These are phyloP conservation scores for Trebouxia sp. DNA, from an alignment of 139 green algal species.

Conservation along the genomic window DNA sequence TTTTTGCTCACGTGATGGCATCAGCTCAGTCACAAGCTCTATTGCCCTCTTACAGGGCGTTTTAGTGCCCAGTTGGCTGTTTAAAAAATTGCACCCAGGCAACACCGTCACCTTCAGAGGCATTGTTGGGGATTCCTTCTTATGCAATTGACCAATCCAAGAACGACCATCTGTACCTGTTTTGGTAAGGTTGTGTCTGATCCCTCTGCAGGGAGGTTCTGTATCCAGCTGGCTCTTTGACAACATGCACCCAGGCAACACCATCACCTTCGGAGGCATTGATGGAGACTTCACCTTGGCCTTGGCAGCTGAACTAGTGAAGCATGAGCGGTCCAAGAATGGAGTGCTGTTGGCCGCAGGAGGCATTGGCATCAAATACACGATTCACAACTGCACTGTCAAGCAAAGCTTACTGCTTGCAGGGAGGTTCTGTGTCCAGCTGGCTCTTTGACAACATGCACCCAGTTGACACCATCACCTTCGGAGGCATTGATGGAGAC, in stretches of 20 bases:
- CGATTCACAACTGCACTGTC: too few species aligned
- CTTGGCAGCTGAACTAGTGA: too few species aligned
- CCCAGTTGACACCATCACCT: not conserved
- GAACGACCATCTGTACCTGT: too few species aligned
- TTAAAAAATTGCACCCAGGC: not conserved
- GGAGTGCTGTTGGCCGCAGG: too few species aligned
- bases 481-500: conserved; percentile 12
- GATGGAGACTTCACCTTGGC: conserved; percentile 22
- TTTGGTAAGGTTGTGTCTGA: not conserved
- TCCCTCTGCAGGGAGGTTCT: not conserved
- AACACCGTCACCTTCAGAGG: conserved; percentile 5
- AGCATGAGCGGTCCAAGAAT: too few species aligned
- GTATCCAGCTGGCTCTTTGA: conserved; percentile 17
- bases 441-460: conserved; percentile 25
- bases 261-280: conserved; percentile 5
- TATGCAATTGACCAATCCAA: too few species aligned
- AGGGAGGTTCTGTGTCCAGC: not conserved
- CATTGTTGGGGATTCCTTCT: conserved; percentile 8
- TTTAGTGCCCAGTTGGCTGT: conserved; percentile 2
- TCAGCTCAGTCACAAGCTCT: too few species aligned
- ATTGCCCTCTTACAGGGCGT: not conserved
- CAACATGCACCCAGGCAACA: not conserved
- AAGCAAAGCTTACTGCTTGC: too few species aligned
- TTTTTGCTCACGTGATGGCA: too few species aligned
- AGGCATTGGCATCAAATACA: too few species aligned